A percentile compares a stretch with the other conserved stretches of the same genome.
phyloP scores from a whole-genome alignment of 2,329 filamentous ascomycete genomes.

The Metarhizium guizhouense region DNA sequence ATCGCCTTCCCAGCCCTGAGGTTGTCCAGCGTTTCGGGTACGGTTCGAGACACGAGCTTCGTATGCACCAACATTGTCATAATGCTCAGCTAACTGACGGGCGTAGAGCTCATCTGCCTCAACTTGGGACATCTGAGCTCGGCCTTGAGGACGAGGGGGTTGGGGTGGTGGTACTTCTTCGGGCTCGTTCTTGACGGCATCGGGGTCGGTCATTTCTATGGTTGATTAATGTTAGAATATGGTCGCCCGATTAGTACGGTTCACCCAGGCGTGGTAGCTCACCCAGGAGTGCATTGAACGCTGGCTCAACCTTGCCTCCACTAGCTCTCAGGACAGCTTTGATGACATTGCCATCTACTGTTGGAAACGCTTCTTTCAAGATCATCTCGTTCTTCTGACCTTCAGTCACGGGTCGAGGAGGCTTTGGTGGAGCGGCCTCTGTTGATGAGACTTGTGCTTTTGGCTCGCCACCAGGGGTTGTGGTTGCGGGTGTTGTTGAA shows the following conservation, averaged over 20 bases:
- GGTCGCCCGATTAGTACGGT: not conserved
- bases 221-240: not conserved
- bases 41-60: constrained; percentile 46
- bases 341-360: constrained; percentile 69
- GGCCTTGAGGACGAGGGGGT: constrained; percentile 65
- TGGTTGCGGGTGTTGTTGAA: constrained; percentile 13
- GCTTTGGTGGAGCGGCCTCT: constrained; percentile 61
- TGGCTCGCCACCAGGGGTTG: constrained; percentile 19
- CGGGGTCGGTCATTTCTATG: constrained; percentile 70
- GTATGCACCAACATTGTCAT: constrained; percentile 55
- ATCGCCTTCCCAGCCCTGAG: constrained; percentile 33
- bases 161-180: constrained; percentile 58
- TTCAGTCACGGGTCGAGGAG: constrained; percentile 72
- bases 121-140: constrained; percentile 64
- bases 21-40: constrained; percentile 29
- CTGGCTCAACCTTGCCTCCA: constrained; percentile 78
- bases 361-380: constrained; percentile 87
- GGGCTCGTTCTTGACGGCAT: constrained; percentile 48
- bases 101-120: constrained; percentile 89
- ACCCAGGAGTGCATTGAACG: constrained; percentile 91
- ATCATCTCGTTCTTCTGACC: constrained; percentile 80
- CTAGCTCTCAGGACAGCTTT: constrained; percentile 85
- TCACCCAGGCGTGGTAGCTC: constrained; percentile 13
- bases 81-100: constrained; percentile 86
- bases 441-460: not conserved